A percentile compares a stretch with the other conserved stretches of the same genome.
phyloP scores from a whole-genome alignment of 2,329 filamentous ascomycete species.

The Aspergillus sp. region DNA sequence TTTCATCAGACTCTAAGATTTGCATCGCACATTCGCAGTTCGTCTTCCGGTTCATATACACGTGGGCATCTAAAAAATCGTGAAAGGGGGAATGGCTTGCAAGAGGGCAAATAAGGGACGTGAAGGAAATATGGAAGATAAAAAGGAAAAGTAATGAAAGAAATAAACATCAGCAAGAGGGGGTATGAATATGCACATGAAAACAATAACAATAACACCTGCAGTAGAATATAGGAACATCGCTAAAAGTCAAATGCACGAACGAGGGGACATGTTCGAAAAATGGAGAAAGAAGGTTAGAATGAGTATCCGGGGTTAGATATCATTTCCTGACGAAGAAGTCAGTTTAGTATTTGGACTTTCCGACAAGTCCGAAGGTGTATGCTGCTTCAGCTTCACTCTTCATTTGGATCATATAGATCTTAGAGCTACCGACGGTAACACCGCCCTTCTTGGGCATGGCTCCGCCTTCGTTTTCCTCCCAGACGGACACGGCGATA shows the following conservation, averaged over 20 bases:
- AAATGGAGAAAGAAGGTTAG: neutral
- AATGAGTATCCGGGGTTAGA: too few species aligned
- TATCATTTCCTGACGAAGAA: neutral
- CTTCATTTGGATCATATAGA: constrained; percentile 68
- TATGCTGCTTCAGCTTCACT: constrained; percentile 56
- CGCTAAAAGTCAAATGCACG: neutral
- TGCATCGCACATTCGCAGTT: neutral
- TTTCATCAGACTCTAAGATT: neutral
- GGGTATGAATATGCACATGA: neutral
- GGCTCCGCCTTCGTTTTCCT: constrained; percentile 67
- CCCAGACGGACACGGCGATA: constrained; percentile 86
- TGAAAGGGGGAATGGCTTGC: neutral
- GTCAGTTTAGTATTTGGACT: constrained; percentile 48
- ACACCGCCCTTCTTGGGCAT: constrained; percentile 59
- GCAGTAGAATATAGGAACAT: neutral
- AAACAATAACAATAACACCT: neutral
- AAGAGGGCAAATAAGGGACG: neutral
- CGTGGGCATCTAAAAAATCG: neutral
- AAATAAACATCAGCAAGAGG: neutral
- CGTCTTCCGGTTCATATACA: neutral
- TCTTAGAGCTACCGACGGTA: constrained; percentile 57
- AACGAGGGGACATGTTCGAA: neutral
- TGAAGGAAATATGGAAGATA: neutral
- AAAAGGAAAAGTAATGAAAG: neutral
- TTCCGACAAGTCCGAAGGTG: constrained; percentile 56